These are phyloP conservation scores for Nitzschia palea DNA, from an alignment of 108 stramenopile species.

Conservation along the genomic window DNA sequence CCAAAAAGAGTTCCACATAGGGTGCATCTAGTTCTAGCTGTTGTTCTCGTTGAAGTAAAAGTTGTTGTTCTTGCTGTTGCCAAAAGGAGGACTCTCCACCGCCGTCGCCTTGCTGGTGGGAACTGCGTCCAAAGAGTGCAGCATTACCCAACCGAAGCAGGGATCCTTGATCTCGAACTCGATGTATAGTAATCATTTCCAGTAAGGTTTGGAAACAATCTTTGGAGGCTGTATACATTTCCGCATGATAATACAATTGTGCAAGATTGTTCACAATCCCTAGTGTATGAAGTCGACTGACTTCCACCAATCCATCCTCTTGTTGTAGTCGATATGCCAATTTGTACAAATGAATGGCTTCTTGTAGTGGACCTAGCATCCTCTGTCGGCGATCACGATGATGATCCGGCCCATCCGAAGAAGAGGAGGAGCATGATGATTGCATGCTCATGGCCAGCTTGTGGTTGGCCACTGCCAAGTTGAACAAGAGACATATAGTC, in stretches of 20 bases:
- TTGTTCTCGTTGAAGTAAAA: no score
- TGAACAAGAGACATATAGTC: not conserved
- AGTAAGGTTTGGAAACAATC: conserved; percentile 1
- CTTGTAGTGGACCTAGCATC: not conserved
- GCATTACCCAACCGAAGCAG: not conserved
- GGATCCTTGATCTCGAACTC: not conserved
- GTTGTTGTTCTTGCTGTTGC: no score
- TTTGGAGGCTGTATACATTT: not conserved
- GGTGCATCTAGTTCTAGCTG: not conserved
- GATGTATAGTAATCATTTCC: not conserved
- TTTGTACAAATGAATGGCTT: conserved; percentile 3
- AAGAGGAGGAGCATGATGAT: not conserved
- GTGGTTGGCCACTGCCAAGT: conserved; percentile 8
- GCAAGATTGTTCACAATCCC: conserved; percentile 8
- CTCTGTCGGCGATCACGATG: no score
- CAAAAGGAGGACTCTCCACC: no score
- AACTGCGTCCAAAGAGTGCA: not conserved
- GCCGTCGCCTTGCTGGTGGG: no score
- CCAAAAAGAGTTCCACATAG: conserved; percentile 10
- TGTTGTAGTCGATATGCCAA: conserved; percentile 6
- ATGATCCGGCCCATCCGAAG: not conserved
- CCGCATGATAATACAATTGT: not conserved
- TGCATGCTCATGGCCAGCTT: not conserved
- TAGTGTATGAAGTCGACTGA: conserved; percentile 5
- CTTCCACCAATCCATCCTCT: not conserved